Evolutionary conservation across 2,329 filamentous ascomycete genomes (phyloP).

Genomic region (Anisogramma anomala): DNA sequence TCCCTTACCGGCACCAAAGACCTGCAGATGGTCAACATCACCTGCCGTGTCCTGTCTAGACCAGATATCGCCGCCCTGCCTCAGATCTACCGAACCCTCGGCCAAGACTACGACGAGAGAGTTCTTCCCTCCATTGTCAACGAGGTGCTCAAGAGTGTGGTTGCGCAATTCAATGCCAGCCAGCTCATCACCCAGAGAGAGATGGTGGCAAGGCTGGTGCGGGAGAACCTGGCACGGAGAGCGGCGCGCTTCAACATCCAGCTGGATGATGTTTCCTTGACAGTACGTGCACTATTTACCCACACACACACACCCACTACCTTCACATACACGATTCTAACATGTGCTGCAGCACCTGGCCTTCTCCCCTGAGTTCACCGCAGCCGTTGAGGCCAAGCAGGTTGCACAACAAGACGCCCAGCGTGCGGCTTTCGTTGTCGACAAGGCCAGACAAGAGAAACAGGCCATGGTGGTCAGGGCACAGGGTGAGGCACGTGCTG

Average conservation of each 20-base stretch:
- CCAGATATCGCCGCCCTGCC: conserved; percentile 81
- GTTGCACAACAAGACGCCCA: conserved; percentile 87
- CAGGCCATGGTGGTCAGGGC: conserved; percentile 97
- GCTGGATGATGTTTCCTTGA: conserved; percentile 92
- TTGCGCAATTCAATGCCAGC: conserved; percentile 96
- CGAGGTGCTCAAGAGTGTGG: conserved; percentile 96
- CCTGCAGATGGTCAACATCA: conserved; percentile 99
- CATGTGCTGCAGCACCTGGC: conserved; percentile 45
- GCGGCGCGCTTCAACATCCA: conserved; percentile 96
- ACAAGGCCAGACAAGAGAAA: conserved; percentile 99
- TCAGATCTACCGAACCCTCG: conserved; percentile 93
- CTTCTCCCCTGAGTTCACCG: conserved; percentile 64
- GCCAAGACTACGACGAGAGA: conserved; percentile 91
- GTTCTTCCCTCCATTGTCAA: conserved; percentile 97
- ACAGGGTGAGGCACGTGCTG: conserved; percentile 96
- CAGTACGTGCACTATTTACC: conserved; percentile 44
- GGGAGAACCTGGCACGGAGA: conserved; percentile 82
- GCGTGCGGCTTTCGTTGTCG: conserved; percentile 90
- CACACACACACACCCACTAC: too few relatives aligned
- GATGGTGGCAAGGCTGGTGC: conserved; percentile 81
- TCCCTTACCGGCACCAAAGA: conserved; percentile 98
- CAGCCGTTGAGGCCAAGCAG: conserved; percentile 62
- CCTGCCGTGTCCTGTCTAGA: conserved; percentile 92
- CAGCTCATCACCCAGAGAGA: conserved; percentile 99
- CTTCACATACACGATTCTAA: conserved; percentile 21